These are phyloP conservation scores for Dendrostoma leiphaemia DNA, from an alignment of 2,329 filamentous ascomycete species.

Conservation along the genomic window DNA sequence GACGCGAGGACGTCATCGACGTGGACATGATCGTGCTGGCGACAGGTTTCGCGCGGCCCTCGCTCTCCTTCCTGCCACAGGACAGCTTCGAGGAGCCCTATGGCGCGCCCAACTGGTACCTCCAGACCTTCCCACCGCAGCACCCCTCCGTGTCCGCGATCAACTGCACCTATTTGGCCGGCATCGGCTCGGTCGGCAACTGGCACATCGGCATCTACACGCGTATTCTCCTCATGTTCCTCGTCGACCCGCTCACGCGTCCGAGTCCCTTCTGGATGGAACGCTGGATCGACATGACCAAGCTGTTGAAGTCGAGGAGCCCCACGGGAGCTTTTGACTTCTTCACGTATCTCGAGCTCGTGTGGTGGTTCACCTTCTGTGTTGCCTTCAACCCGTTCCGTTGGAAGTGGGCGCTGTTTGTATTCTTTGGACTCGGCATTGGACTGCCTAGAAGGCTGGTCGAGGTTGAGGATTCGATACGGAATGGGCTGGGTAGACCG, in stretches of 20 bases:
- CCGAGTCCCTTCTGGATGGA: constrained; percentile 75
- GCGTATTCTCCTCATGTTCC: constrained; percentile 80
- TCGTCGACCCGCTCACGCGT: constrained; percentile 73
- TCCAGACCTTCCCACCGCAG: constrained; percentile 77
- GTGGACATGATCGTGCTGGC: constrained; percentile 81
- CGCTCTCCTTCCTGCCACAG: constrained; percentile 69
- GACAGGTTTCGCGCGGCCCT: constrained; percentile 75
- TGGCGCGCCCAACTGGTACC: constrained; percentile 80
- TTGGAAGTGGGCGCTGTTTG: constrained; percentile 87
- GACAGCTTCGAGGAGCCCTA: constrained; percentile 74
- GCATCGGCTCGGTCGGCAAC: constrained; percentile 79
- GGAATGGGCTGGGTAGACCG: constrained; percentile 46
- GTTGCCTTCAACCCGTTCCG: constrained; percentile 79
- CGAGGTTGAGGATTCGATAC: constrained; percentile 59
- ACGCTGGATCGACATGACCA: constrained; percentile 83
- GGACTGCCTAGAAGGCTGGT: constrained; percentile 66
- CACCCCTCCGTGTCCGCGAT: constrained; percentile 75
- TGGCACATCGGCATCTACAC: constrained; percentile 92
- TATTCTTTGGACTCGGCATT: constrained; percentile 72
- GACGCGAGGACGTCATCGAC: constrained; percentile 61
- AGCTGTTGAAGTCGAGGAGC: constrained; percentile 64
- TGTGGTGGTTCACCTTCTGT: constrained; percentile 84
- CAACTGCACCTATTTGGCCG: constrained; percentile 79
- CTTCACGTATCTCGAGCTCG: constrained; percentile 80
- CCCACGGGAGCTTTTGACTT: constrained; percentile 82